These are phyloP conservation scores for Aspergillus panamensis DNA, from an alignment of 495 filamentous ascomycete genomes.

Conservation along the genomic window DNA sequence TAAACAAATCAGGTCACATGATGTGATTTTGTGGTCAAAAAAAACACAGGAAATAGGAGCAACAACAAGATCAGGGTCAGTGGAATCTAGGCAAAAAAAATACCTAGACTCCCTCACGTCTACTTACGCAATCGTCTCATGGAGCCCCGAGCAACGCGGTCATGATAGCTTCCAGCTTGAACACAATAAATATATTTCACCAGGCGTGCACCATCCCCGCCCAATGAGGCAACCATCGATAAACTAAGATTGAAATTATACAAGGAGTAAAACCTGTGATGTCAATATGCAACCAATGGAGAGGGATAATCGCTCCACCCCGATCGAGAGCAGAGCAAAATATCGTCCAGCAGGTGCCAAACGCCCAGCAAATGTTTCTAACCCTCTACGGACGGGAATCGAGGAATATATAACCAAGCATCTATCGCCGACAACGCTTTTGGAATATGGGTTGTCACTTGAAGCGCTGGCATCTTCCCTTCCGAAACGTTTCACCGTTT, in stretches of 20 bases:
- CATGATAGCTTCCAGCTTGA: no score
- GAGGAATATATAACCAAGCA: conserved; percentile 27
- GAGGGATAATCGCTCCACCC: not conserved
- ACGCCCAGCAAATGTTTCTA: conserved; percentile 15
- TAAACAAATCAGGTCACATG: no score
- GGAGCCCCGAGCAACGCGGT: no score
- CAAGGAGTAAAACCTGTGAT: not conserved
- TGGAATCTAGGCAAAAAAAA: no score
- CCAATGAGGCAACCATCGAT: not conserved
- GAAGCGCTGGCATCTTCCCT: conserved; percentile 32
- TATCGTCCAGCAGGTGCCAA: conserved; percentile 8
- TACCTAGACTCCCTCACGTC: no score
- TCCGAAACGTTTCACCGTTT: conserved; percentile 65
- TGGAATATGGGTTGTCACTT: conserved; percentile 14
- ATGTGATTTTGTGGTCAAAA: no score
- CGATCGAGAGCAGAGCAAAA: not conserved
- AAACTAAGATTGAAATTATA: not conserved
- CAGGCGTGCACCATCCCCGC: not conserved
- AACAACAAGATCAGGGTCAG: no score
- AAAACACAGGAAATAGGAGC: no score
- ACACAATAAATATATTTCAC: no score
- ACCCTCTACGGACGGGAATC: conserved; percentile 35
- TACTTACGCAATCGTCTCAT: no score
- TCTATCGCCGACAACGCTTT: conserved; percentile 15
- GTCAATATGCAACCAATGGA: not conserved